Percentiles rank a stretch among this genome's conserved stretches.
These are phyloP conservation scores for Chalaropsis ovoidea DNA, from an alignment of 2,329 filamentous ascomycete genomes.

Conservation along the genomic window DNA sequence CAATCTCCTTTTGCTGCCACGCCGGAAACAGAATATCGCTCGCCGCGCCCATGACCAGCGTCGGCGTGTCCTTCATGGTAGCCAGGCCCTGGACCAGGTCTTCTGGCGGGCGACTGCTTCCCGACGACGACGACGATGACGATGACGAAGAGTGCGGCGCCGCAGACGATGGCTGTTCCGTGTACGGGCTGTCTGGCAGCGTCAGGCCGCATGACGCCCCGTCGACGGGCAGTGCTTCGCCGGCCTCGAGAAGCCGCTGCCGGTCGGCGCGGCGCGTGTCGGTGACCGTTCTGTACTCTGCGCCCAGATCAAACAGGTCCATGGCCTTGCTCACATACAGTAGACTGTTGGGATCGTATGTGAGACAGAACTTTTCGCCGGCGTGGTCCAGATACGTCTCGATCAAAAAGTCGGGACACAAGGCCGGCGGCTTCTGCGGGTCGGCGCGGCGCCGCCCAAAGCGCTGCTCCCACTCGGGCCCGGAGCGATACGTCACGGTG, in stretches of 20 bases:
- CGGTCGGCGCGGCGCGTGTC: constrained; percentile 52
- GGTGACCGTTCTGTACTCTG: constrained; percentile 55
- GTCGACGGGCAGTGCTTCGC: constrained; percentile 41
- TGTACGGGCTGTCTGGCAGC: constrained; percentile 71
- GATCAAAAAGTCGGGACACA: constrained; percentile 96
- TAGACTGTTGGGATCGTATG: constrained; percentile 91
- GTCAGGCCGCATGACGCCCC: constrained; percentile 59
- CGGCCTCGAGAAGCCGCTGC: constrained; percentile 46
- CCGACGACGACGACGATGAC: background rate
- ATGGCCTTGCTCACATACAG: constrained; percentile 97
- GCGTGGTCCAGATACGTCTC: constrained; percentile 98
- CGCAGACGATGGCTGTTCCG: constrained; percentile 58
- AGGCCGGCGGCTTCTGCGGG: constrained; percentile 69
- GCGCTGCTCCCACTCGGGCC: constrained; percentile 92
- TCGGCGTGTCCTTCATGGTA: constrained; percentile 62
- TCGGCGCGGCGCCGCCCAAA: constrained; percentile 85
- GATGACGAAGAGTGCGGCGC: no score
- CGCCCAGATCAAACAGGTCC: constrained; percentile 90
- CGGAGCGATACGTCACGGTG: constrained; percentile 91
- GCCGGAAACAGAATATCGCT: constrained; percentile 95
- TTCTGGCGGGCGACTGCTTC: constrained; percentile 50
- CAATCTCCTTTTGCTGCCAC: constrained; percentile 95
- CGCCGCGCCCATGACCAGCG: constrained; percentile 83
- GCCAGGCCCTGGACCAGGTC: constrained; percentile 71
- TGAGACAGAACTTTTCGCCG: constrained; percentile 94